Conservation (phyloP, 345 rosid genomes). For the Salix purpurea region DNA sequence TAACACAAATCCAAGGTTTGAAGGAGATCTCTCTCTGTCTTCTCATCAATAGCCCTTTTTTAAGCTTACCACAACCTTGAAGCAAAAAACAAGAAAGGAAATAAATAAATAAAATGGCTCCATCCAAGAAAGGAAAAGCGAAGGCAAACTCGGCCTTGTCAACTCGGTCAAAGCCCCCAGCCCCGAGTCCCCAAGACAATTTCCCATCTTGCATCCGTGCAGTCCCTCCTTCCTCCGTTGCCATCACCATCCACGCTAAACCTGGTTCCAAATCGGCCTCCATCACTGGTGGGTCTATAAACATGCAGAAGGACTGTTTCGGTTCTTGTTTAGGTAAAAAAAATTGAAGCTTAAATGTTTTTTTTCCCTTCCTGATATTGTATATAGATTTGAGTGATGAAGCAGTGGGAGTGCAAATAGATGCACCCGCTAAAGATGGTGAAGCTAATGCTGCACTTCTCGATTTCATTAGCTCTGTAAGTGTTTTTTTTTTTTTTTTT, state of each 20-base stretch:
- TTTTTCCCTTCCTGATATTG: constrained; percentile 4
- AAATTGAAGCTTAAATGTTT: background rate
- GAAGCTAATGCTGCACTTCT: constrained; percentile 90
- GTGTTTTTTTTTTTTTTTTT: background rate
- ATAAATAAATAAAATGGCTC: constrained; percentile 39
- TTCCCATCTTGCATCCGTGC: constrained; percentile 63
- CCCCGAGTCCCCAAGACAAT: constrained; percentile 1
- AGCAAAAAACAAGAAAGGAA: too few relatives aligned
- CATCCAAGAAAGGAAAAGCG: constrained; percentile 58
- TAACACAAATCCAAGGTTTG: too few relatives aligned
- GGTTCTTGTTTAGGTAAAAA: background rate
- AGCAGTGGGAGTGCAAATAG: constrained; percentile 79
- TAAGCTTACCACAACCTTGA: too few relatives aligned
- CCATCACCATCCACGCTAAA: constrained; percentile 92
- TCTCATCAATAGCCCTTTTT: too few relatives aligned
- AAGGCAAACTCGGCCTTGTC: constrained; percentile 33
- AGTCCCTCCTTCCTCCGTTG: constrained; percentile 69
- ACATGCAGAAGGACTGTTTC: background rate
- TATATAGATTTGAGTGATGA: constrained; percentile 68
- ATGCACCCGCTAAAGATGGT: constrained; percentile 92
- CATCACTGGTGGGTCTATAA: constrained; percentile 51
- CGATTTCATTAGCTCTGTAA: constrained; percentile 80
- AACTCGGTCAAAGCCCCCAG: background rate
- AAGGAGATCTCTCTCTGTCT: too few relatives aligned
- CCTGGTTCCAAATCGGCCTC: constrained; percentile 88